These are phyloP conservation scores for Polychaeton citri DNA, from an alignment of 2,329 filamentous ascomycete species.

Conservation along the genomic window DNA sequence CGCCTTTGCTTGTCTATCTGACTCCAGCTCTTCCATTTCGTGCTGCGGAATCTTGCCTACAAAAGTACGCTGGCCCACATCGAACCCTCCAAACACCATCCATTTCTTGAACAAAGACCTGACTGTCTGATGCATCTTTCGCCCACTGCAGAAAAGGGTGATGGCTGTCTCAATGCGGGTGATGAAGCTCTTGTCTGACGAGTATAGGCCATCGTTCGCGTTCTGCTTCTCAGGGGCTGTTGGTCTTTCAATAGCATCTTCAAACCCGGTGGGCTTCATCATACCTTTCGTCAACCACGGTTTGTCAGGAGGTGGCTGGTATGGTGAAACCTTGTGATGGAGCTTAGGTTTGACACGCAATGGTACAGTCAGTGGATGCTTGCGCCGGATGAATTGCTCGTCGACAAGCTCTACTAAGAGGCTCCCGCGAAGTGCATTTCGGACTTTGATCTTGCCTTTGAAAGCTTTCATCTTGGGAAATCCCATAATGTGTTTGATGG, in stretches of 20 bases:
- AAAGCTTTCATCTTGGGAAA: constrained; percentile 34
- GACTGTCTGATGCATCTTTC: constrained; percentile 55
- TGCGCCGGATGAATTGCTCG: constrained; percentile 30
- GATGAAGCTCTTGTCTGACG: constrained; percentile 30
- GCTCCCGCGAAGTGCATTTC: constrained; percentile 28
- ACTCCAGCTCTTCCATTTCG: constrained; percentile 48
- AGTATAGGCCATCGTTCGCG: constrained; percentile 57
- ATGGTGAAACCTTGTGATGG: constrained; percentile 2
- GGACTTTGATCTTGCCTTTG: constrained; percentile 26
- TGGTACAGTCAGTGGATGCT: constrained; percentile 21
- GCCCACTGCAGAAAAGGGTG: constrained; percentile 62
- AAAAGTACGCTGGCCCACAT: constrained; percentile 49
- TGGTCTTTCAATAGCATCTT: constrained; percentile 68
- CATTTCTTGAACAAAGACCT: constrained; percentile 62
- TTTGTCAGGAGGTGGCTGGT: constrained; percentile 12
- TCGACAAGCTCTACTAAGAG: constrained; percentile 28
- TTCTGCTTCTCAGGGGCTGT: constrained; percentile 56
- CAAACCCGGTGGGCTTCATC: constrained; percentile 35
- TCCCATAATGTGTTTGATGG: constrained; percentile 28
- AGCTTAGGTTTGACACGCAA: constrained; percentile 19
- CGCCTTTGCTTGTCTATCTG: constrained; percentile 29
- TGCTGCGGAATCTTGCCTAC: constrained; percentile 48
- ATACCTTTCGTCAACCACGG: constrained; percentile 29
- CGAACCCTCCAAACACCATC: constrained; percentile 70
- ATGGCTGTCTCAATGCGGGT: constrained; percentile 78